These are phyloP conservation scores for Amanita polypyramis DNA, from an alignment of 768 basidiomycete genomes.

Conservation along the genomic window DNA sequence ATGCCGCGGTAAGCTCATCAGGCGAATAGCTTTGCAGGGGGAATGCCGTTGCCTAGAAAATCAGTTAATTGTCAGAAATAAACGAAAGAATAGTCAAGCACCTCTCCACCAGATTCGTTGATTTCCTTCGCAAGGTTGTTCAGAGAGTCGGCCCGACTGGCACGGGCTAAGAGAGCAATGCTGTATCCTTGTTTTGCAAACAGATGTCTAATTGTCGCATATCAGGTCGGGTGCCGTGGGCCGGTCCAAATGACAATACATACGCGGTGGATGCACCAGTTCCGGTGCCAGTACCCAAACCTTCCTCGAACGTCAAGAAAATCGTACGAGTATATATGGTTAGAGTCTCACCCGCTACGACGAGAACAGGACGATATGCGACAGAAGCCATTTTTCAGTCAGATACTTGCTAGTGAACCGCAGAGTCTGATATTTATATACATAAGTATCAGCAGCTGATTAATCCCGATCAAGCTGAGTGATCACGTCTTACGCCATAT, in stretches of 20 bases:
- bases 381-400: conserved; percentile 18
- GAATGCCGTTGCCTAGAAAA: conserved; percentile 44
- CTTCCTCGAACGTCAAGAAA: conserved; percentile 13
- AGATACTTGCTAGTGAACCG: too few species aligned
- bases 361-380: conserved; percentile 36
- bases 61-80: not conserved
- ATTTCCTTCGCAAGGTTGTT: conserved; percentile 44
- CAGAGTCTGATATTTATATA: too few species aligned
- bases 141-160: conserved; percentile 39
- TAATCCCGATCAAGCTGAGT: too few species aligned
- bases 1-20: conserved; percentile 38
- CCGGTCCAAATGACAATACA: conserved; percentile 13
- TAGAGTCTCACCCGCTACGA: conserved; percentile 48
- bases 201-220: conserved; percentile 29
- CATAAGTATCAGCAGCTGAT: too few species aligned
- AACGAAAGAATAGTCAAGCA: conserved; percentile 15
- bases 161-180: conserved; percentile 56
- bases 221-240: not conserved
- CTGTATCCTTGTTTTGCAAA: conserved; percentile 57
- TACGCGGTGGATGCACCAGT: conserved; percentile 55
- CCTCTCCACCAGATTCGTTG: conserved; percentile 47
- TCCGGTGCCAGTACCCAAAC: conserved; percentile 35
- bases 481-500: too few species aligned
- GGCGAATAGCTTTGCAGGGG: conserved; percentile 40
- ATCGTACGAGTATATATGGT: not conserved